Conservation (phyloP, 768 basidiomycete genomes). For the Trametes villosa region DNA sequence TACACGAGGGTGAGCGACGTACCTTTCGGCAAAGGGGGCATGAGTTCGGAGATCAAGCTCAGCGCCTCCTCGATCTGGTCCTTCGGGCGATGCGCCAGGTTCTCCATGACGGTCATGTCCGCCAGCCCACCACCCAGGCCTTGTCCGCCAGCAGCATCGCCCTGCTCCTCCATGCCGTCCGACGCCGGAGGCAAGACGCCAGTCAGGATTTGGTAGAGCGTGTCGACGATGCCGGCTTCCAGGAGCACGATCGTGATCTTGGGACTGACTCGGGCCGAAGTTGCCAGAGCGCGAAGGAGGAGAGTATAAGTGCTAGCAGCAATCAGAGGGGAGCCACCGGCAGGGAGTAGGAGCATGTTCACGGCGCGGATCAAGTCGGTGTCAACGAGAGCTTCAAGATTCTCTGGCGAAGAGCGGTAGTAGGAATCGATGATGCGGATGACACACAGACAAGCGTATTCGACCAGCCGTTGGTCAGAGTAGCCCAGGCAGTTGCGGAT, state of each 20-base stretch:
- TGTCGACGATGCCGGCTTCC: conserved; percentile 92
- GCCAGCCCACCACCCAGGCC: conserved; percentile 87
- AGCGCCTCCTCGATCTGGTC: conserved; percentile 96
- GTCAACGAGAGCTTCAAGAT: conserved; percentile 86
- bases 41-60: conserved; percentile 84
- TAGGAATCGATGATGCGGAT: conserved; percentile 95
- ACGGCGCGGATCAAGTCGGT: conserved; percentile 79
- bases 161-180: conserved; percentile 60
- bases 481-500: conserved; percentile 91
- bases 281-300: conserved; percentile 83
- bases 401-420: conserved; percentile 80
- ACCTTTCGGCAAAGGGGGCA: conserved; percentile 95
- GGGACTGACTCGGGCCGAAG: conserved; percentile 85
- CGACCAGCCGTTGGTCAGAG: conserved; percentile 95
- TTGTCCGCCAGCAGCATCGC: conserved; percentile 64
- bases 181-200: conserved; percentile 83
- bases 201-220: conserved; percentile 92
- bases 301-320: conserved; percentile 88
- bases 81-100: conserved; percentile 93
- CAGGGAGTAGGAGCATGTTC: conserved; percentile 82
- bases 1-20: conserved; percentile 15
- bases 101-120: conserved; percentile 98
- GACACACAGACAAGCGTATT: conserved; percentile 93
- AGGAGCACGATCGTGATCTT: conserved; percentile 85
- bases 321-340: conserved; percentile 85